Conservation (phyloP, 306 rosid genomes). For the Quercus dentata region DNA sequence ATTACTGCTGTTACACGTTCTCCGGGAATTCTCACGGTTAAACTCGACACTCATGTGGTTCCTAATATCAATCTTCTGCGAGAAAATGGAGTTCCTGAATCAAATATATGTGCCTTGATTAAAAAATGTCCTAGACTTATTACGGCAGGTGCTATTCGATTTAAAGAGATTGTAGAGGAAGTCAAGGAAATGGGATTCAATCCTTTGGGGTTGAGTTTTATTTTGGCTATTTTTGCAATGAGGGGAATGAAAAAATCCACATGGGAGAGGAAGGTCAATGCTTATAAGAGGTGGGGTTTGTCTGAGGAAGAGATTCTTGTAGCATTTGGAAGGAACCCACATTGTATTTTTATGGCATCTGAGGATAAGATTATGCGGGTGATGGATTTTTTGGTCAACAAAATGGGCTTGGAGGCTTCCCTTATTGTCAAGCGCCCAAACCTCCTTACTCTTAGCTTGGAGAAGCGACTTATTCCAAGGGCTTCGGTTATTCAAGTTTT, state of each 20-base stretch:
- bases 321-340: conserved; percentile 42
- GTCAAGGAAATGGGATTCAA: conserved; percentile 43
- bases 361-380: conserved; percentile 29
- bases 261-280: conserved; percentile 39
- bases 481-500: conserved; percentile 28
- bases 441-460: conserved; percentile 25
- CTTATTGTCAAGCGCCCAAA: conserved; percentile 1
- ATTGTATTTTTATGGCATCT: conserved; percentile 32
- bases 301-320: conserved; percentile 28
- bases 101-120: too few relatives aligned
- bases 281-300: conserved; percentile 59
- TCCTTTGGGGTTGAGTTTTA: conserved; percentile 14
- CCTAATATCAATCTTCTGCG: background rate
- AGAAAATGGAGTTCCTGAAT: conserved; percentile 11
- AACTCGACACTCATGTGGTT: background rate
- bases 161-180: conserved; percentile 10
- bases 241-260: conserved; percentile 10
- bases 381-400: conserved; percentile 40
- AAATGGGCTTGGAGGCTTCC: conserved; percentile 26
- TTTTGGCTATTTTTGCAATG: conserved; percentile 27
- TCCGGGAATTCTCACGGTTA: too few relatives aligned
- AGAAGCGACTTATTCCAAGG: conserved; percentile 46
- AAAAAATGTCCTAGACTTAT: too few relatives aligned
- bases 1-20: too few relatives aligned
- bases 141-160: background rate